Evolutionary conservation across 2,329 filamentous ascomycete genomes (phyloP), one percentile per base, ranked within the genome.

Genomic region (Aureobasidium uvarum): DNA sequence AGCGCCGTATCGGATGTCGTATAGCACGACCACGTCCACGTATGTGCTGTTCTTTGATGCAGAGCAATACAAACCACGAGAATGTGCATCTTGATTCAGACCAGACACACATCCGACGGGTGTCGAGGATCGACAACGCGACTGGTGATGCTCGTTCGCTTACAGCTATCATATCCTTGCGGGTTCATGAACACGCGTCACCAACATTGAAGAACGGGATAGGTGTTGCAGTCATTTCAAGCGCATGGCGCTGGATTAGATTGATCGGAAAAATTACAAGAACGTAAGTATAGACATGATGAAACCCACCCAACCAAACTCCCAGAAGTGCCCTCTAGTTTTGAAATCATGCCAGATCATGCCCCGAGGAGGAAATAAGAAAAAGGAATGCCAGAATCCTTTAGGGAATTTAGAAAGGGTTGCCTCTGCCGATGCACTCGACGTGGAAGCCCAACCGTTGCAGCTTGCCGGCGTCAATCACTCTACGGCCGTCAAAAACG

Each of bases 401-500:
- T 54, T 45, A 25, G 13, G 20, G 18, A 13, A 43, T 50, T 46
- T 45, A 45, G 60, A 64, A 56, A 7, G 41, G 28, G 45, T 51
- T 66, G 25, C 56, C 56, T 45, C 41, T 62, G 31, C 75, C 75
- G 60, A 77, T 74, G 59, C 70, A 70, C 65, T 75, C 72, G 55
- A 77, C 74, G 2, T 70, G 70, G 70, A 77, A 77, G 14, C 74
- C 75, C n/a, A 77, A 62, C 18, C 62, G 60, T 39, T 71, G 71
- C 39, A 77, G 68, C 65, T 71, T 71, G 39, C 66, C 66, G 4
- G 67, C 66, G 66, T 77, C 73, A 43, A 77, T 71, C n/a, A 77
- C 70, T 36, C 74, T 74, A 23, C 76, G 67, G 11, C 75, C 75
- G 56, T 77, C 76, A 64, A 77, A 77, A 23, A 77, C 71, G 23